Evolutionary conservation across 345 rosid species (phyloP).

Genomic region (Anacardium occidentale): DNA sequence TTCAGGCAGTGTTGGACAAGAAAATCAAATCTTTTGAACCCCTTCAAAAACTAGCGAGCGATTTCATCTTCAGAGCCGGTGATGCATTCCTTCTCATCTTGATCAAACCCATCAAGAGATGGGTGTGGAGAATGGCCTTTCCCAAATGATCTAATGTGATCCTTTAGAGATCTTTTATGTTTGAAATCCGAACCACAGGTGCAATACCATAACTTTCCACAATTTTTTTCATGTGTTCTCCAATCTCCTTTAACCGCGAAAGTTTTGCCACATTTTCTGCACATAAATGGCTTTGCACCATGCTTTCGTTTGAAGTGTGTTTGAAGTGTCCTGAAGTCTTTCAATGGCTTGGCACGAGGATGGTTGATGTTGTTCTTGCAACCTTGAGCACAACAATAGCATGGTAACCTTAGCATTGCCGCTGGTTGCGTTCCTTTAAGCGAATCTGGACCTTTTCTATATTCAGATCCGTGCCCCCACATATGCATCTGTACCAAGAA

Average conservation of each 20-base stretch:
- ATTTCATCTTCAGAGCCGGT: constrained; percentile 57
- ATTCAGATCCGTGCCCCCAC: constrained; percentile 92
- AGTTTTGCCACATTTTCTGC: constrained; percentile 82
- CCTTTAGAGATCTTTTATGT: constrained; percentile 96
- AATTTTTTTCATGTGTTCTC: constrained; percentile 98
- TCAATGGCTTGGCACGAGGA: constrained; percentile 74
- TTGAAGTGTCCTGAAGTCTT: constrained; percentile 76
- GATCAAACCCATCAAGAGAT: constrained; percentile 54
- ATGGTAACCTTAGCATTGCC: constrained; percentile 76
- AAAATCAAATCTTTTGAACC: neutral
- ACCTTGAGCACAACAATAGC: constrained; percentile 72
- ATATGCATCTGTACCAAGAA: constrained; percentile 60
- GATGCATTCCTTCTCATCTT: constrained; percentile 57
- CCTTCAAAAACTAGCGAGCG: constrained; percentile 11
- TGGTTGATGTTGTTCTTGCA: constrained; percentile 89
- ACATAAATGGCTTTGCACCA: constrained; percentile 63
- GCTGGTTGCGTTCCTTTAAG: constrained; percentile 78
- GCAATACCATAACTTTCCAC: constrained; percentile 98
- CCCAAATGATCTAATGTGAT: constrained; percentile 91
- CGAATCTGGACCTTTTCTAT: constrained; percentile 69
- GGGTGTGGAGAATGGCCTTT: constrained; percentile 91
- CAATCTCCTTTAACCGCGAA: constrained; percentile 98
- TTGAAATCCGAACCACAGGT: constrained; percentile 96
- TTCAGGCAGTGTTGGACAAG: neutral
- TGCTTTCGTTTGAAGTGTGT: constrained; percentile 84